Evolutionary conservation across 768 basidiomycete genomes (phyloP).

Genomic region (Holtermanniella nyarrowii): DNA sequence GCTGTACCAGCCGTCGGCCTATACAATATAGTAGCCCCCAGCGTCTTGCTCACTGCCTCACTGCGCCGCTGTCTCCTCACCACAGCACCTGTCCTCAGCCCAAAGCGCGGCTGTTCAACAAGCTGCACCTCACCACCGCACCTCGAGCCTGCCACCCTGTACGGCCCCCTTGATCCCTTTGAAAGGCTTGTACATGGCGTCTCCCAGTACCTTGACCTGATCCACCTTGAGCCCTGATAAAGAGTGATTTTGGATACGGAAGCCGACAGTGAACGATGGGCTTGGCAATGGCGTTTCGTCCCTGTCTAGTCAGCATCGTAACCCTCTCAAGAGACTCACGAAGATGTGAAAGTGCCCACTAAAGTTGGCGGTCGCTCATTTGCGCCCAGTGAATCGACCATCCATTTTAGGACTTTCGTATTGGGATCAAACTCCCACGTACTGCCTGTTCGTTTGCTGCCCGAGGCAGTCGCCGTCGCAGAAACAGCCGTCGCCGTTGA

Average conservation of each 20-base stretch:
- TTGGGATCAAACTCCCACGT: slow-evolving; percentile 67
- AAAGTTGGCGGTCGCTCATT: slow-evolving; percentile 56
- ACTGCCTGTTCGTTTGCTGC: slow-evolving; percentile 11
- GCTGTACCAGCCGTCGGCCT: too few relatives aligned
- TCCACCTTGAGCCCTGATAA: slow-evolving; percentile 77
- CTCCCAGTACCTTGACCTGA: slow-evolving; percentile 61
- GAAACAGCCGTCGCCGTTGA: slow-evolving; percentile 61
- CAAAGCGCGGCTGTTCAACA: too few relatives aligned
- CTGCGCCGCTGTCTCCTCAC: too few relatives aligned
- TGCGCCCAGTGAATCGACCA: slow-evolving; percentile 56
- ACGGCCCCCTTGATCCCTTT: slow-evolving; percentile 72
- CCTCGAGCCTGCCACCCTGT: slow-evolving; percentile 57
- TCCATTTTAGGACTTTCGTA: slow-evolving; percentile 63
- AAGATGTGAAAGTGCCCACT: slow-evolving; percentile 64
- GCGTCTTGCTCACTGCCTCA: too few relatives aligned
- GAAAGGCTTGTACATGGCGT: slow-evolving; percentile 79
- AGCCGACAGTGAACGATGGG: slow-evolving; percentile 61
- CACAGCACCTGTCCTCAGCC: too few relatives aligned
- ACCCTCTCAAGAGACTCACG: slow-evolving; percentile 43
- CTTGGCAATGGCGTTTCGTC: slow-evolving; percentile 53
- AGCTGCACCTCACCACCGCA: slow-evolving; percentile 40
- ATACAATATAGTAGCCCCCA: too few relatives aligned
- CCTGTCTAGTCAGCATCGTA: slow-evolving; percentile 28
- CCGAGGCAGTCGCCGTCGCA: slow-evolving; percentile 55
- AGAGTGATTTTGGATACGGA: slow-evolving; percentile 59